Base-by-base conservation (phyloP, 768 basidiomycete species). In the Lactarius psammicola region DNA sequence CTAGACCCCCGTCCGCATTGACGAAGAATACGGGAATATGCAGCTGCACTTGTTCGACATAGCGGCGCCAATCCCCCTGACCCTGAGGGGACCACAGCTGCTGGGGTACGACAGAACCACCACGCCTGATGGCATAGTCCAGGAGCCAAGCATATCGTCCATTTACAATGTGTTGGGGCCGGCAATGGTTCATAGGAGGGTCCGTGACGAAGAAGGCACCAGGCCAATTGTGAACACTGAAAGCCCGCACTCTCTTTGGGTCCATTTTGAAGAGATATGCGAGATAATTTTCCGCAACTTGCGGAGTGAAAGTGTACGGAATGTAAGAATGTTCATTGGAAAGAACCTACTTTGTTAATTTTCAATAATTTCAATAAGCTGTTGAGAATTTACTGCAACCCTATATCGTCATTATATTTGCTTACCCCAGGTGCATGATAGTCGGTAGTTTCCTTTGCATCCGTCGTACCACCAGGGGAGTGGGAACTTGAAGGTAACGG, bases 41-140 rank as follows among this genome's bases (percentile, higher is more conserved):
- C 4, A 69, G 40, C 1, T 30, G 31, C 1, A 61, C 68, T 17
- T 67, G 60, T 20, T 61, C 55, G 11, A 63, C 65, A 23, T 67
- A 61, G 23, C 68, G 68, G 11, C 60, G 60, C 53, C 65, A 59
- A 18, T 69, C 68, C 11, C 60, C 64, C 15, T 59, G 65, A 20
- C 60, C 57, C 11, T 44, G 61, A 4, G 68, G 65, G 18, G 13
- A 26, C 68, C 68, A 69, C 23, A 69, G 26, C 13, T 51, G 49
- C 58, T 69, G 68, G 2, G 68, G 68, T 8, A 69, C 68, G n/a
- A 69, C 57, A 2, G 56, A 26, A 11, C 68, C 68, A 23, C 56
- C 65, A 1, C 2, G 17, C 36, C 42, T 59, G 7, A 69, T n/a
- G 18, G 15, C 28, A 40, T 56, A 60, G 28, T 69, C 68, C 4